Evolutionary conservation across 805 yeast genomes (phyloP).

Genomic region (Clavispora vitiphila): DNA sequence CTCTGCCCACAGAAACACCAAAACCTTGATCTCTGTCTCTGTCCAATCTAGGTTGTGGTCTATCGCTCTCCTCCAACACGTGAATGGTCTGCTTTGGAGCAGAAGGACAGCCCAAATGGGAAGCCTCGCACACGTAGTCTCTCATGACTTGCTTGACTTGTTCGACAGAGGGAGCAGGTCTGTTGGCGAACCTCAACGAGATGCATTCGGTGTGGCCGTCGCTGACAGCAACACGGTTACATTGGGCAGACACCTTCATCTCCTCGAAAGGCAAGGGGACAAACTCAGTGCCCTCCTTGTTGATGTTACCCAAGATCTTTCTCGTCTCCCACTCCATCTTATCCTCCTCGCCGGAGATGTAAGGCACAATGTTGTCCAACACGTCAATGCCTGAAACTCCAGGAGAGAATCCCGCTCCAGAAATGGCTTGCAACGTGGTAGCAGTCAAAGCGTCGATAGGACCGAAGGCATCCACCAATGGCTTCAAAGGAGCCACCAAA

Average conservation of each 20-base stretch:
- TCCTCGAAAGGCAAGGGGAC: constrained; percentile 59
- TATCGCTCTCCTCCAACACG: constrained; percentile 81
- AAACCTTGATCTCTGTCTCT: constrained; percentile 91
- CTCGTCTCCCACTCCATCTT: constrained; percentile 98
- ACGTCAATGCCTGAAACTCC: constrained; percentile 96
- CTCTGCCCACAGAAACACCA: constrained; percentile 92
- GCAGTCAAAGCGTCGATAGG: constrained; percentile 83
- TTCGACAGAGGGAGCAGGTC: constrained; percentile 82
- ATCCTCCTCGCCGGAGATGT: constrained; percentile 94
- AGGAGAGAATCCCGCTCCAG: constrained; percentile 98
- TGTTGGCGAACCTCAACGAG: constrained; percentile 72
- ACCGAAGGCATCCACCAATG: constrained; percentile 85
- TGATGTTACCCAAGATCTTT: constrained; percentile 76
- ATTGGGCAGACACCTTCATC: constrained; percentile 87
- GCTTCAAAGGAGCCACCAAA: constrained; percentile 91
- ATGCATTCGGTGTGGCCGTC: constrained; percentile 98
- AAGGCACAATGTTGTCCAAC: constrained; percentile 91
- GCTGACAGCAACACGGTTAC: constrained; percentile 94
- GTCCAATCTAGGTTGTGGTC: constrained; percentile 98
- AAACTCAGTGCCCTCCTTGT: constrained; percentile 49
- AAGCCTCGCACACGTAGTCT: constrained; percentile 81
- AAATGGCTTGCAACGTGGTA: constrained; percentile 93
- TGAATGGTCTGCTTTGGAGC: constrained; percentile 93
- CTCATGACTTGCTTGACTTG: constrained; percentile 65
- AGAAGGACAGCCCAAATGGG: constrained; percentile 72